These are phyloP conservation scores for Penicillium canariense DNA, from an alignment of 495 filamentous ascomycete species.

Conservation along the genomic window DNA sequence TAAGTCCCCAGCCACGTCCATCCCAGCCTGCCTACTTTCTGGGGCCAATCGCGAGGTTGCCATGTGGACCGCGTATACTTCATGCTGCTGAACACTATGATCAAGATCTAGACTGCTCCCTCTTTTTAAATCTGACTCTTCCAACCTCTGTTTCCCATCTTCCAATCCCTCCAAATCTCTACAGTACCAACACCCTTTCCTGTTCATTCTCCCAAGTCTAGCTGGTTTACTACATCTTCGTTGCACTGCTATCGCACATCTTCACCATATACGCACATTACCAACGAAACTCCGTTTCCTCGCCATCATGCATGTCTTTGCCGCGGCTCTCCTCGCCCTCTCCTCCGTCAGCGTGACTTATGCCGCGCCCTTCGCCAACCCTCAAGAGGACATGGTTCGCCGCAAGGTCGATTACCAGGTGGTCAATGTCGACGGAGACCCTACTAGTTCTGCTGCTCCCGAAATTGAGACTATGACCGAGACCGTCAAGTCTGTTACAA, in stretches of 20 bases:
- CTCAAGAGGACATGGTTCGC: conserved; percentile 28
- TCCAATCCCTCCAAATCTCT: conserved; percentile 4
- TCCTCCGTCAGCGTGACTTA: conserved; percentile 30
- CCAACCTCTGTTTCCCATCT: neutral
- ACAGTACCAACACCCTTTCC: neutral
- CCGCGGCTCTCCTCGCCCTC: conserved; percentile 30
- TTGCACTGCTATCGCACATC: neutral
- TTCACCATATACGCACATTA: neutral
- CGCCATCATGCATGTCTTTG: conserved; percentile 33
- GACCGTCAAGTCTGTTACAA: conserved; percentile 25
- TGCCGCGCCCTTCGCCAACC: conserved; percentile 34
- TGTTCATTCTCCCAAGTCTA: neutral
- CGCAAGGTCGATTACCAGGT: conserved; percentile 41
- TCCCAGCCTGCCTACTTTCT: conserved; percentile 31
- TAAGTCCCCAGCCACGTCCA: conserved; percentile 27
- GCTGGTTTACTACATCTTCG: neutral
- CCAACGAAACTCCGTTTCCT: neutral
- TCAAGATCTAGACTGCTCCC: conserved; percentile 1
- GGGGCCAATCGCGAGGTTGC: conserved; percentile 7
- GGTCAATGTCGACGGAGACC: conserved; percentile 46
- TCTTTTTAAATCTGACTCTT: conserved; percentile 23
- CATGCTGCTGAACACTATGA: conserved; percentile 8
- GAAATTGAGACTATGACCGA: conserved; percentile 34
- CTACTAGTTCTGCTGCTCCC: conserved; percentile 23
- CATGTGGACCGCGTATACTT: conserved; percentile 14